Base-by-base conservation (phyloP, 495 filamentous ascomycete species). In the Talaromyces nanjingensis region DNA sequence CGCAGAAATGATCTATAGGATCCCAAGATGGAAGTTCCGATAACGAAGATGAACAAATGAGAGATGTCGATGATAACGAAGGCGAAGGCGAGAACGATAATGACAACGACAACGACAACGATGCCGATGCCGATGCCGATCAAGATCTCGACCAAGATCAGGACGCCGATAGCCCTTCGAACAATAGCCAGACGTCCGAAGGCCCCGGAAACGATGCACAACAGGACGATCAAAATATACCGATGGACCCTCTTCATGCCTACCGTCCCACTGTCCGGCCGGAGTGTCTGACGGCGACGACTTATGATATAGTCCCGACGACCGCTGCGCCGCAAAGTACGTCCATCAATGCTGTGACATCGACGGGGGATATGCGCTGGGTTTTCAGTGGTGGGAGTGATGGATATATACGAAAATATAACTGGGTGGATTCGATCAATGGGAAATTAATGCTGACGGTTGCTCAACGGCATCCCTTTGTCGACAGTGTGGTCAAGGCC, bases 311-410 rank as follows among this genome's bases (percentile, higher is more conserved):
- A 49, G 89, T 93, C 6, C 94, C 94, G 6, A 98, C 96, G 24
- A 97, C 97, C 73, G 94, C 94, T 14, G 94, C 94, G 2, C 94
- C 94, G 4, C 92, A 96, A 72, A 89, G 90, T 64, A 99, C 94
- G 12, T 97, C 92, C 37, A 91, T 99, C 78, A 99, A 99, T 70
- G 87, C 91, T 3, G 82, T 98, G 53, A 87, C 92, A 25, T 85
- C 94, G 37, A 99, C 94, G 1, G 92, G 92, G 16, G 96, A 98
- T 74, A 91, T 97, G 83, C 84, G 92, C 65, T 99, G 91, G 86
- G 91, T 96, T 67, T 92, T 98, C 72, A 96, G 86, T 29, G 94
- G 93, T 34, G 94, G 94, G 0, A 87, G 89, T 6, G 94, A 99
- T 78, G 92, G 94, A 56, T 98, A 96, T 70, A 90, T 97, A 62